phyloP scores from a whole-genome alignment of 306 rosid species.

The Vigna reflexopilosa region DNA sequence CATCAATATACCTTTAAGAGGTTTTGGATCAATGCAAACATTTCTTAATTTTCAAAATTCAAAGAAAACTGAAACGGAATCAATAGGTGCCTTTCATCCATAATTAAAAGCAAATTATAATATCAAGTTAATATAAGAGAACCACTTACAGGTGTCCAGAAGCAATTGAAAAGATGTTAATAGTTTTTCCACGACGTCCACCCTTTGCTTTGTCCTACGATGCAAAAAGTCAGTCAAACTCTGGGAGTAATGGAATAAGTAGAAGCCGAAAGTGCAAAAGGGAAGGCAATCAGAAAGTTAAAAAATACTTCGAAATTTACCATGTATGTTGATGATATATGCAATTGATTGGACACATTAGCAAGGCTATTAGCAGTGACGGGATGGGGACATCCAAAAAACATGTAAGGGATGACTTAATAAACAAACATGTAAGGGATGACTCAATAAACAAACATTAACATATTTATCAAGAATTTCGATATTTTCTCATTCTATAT shows the following conservation, averaged over 20 bases:
- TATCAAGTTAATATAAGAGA: constrained; percentile 41
- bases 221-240: constrained; percentile 29
- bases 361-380: not conserved
- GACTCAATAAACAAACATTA: not conserved
- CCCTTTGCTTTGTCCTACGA: constrained; percentile 67
- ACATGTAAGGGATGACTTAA: not conserved
- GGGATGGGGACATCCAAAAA: not conserved
- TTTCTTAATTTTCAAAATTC: constrained; percentile 8
- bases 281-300: not conserved
- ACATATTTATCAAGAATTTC: not conserved
- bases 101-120: constrained; percentile 31
- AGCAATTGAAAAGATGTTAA: constrained; percentile 94
- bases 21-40: constrained; percentile 25
- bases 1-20: constrained; percentile 2
- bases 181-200: constrained; percentile 83
- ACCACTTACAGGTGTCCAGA: constrained; percentile 95
- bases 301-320: constrained; percentile 14
- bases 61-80: not conserved
- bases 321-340: constrained; percentile 15
- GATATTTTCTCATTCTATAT: not conserved
- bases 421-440: not conserved
- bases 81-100: not conserved
- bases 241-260: constrained; percentile 14
- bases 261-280: constrained; percentile 22
- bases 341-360: constrained; percentile 25